Evolutionary conservation across 306 rosid genomes (phyloP), one percentile per base, ranked within the genome.

Genomic region (Parietaria judaica): DNA sequence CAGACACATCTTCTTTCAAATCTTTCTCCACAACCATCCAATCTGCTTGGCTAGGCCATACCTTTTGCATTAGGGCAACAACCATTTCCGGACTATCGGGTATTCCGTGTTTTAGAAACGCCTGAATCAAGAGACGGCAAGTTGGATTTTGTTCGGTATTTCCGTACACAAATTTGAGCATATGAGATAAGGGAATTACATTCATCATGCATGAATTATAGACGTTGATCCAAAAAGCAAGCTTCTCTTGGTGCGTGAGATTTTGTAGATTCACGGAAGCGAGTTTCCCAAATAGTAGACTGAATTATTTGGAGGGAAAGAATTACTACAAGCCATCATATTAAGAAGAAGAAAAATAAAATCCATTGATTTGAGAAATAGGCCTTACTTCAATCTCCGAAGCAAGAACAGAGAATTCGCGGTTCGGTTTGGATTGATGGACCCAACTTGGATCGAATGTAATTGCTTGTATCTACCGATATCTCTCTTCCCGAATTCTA

Each of bases 181-280:
- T 31, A 36, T 8, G 34, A 16, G 6, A 11, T 34, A 50, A 37
- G 53, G 38, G 16, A 50, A 71, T 35, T 76, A 92, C 99, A 71
- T 88, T 88, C 87, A 88, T 88, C 96, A 86, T 80, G 84, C 96
- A 88, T 36, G 99, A 84, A 79, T 92, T 92, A 69, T 88, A 88
- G 64, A 80, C 76, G 81, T 92, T 92, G 76, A 92, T 88, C 96
- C 99, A 92, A 74, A 92, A 92, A 3, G 99, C 96, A 61, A 92
- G 95, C 76, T 92, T 88, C 80, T 88, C 95, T 71, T 88, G 99
- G 71, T 84, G 94, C 14, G 71, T 77, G 63, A 84, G 99, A 48
- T 58, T 73, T 67, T 79, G 77, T 58, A 92, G 72, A 70, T 81
- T 84, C 72, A 80, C 94, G 38, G 88, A 72, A 50, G 85, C 85